Conservation (phyloP, 345 rosid genomes). For the Salix purpurea region DNA sequence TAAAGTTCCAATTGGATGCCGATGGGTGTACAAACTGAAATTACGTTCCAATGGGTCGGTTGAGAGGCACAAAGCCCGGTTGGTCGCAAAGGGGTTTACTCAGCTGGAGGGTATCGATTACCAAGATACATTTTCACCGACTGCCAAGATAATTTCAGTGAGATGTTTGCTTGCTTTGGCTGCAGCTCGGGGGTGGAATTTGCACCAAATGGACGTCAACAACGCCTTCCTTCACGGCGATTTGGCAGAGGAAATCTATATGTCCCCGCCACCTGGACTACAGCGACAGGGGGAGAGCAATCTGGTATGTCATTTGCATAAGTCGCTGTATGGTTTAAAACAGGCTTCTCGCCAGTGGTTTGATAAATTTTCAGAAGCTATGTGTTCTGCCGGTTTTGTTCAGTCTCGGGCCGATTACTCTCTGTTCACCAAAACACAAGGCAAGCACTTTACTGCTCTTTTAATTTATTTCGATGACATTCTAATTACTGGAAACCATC, state of each 20-base stretch:
- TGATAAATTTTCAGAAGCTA: background rate
- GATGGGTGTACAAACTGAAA: background rate
- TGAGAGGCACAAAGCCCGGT: background rate
- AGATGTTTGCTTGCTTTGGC: background rate
- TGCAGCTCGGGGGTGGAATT: background rate
- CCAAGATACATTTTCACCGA: background rate
- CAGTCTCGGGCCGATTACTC: background rate
- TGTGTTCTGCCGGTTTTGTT: background rate
- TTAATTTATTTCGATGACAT: background rate
- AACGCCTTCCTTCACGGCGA: no score
- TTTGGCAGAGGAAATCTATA: fast-evolving
- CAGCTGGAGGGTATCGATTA: background rate
- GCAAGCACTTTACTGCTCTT: background rate
- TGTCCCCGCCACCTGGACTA: background rate
- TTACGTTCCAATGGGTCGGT: background rate
- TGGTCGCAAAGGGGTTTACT: background rate
- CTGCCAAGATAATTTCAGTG: background rate
- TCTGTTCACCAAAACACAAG: background rate
- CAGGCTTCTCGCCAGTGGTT: background rate
- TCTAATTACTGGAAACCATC: background rate
- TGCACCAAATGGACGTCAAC: no score
- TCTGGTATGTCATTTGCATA: background rate
- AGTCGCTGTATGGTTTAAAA: background rate
- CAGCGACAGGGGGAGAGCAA: background rate
- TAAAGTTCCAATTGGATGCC: background rate